Evolutionary conservation across 2,329 filamentous ascomycete genomes (phyloP), one percentile per base, ranked within the genome.

Genomic region (Coniella vitis): DNA sequence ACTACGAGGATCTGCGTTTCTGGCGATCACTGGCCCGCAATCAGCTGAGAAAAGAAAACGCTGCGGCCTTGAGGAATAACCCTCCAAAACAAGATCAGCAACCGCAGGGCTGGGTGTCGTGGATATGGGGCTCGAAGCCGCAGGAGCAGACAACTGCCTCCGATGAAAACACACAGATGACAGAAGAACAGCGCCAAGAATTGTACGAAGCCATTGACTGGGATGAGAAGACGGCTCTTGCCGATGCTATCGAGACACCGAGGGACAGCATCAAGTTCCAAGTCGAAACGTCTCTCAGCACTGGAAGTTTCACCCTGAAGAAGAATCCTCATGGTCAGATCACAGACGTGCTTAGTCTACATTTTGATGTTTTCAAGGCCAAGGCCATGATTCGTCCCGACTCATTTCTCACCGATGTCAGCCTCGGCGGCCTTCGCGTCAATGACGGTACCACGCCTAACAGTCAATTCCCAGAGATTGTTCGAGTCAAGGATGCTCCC

Each of bases 201-300:
- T 78, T 99, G 9, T 98, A 97, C 65, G 86, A 94, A 58, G 94
- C 89, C 43, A 99, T 99, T 59, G 93, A 97, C 60, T 99, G 91
- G 84, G 88, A 98, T 54, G 93, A 99, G 67, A 97, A 96, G 72
- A 84, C 90, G 52, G 87, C 86, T 2, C 76, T 98, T 35, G 77
- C 89, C 0, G 90, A 95, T 57, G 84, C 86, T 37, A 84, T 99
- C 3, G 93, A 98, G 58, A 75, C 90, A 29, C 94, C 94, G 0
- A 81, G 87, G 47, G 93, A 99, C 58, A 89, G 89, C 9, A 77
- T 98, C 60, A 96, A 97, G 67, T 75, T 97, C 65, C 88, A 96
- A 63, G 73, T 98, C 42, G 90, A 97, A 63, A 85, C 93, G 43
- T 91, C 87, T 48, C 81, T 99, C n/a, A 86, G 87, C 55, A 95